Conservation (phyloP, 148 eudicot species). For the Dysphania ambrosioides region DNA sequence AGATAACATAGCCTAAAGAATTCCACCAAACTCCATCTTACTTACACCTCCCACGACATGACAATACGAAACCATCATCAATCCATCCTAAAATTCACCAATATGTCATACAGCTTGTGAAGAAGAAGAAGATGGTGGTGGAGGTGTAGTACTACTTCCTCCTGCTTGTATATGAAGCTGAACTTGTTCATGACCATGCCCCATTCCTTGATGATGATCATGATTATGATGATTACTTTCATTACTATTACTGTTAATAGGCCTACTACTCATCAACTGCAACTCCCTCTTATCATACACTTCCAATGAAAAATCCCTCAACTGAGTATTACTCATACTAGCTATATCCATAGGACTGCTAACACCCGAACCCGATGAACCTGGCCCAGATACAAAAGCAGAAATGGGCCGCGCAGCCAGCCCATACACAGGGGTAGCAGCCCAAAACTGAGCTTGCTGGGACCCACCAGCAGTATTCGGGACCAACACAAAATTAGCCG, state of each 20-base stretch:
- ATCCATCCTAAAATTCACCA: not conserved
- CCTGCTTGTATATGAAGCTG: conserved; percentile 20
- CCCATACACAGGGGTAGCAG: conserved; percentile 52
- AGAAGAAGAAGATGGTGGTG: conserved; percentile 15
- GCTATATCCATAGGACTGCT: not conserved
- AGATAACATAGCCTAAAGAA: too few species aligned
- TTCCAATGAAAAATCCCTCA: conserved; percentile 68
- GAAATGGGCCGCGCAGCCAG: conserved; percentile 44
- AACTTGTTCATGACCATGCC: conserved; percentile 9
- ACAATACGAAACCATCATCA: not conserved
- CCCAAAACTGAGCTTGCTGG: conserved; percentile 66
- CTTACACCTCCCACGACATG: conserved; percentile 21
- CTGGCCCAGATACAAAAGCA: conserved; percentile 19
- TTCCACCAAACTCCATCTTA: not conserved
- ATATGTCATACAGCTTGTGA: conserved; percentile 22
- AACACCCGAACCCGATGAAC: conserved; percentile 10
- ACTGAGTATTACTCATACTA: conserved; percentile 16
- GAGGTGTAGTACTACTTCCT: conserved; percentile 5
- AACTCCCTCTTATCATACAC: conserved; percentile 69
- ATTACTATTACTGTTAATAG: conserved; percentile 9
- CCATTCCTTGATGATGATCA: conserved; percentile 18
- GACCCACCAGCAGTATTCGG: conserved; percentile 27
- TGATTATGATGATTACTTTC: conserved; percentile 15
- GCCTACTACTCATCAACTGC: conserved; percentile 60
- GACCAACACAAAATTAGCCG: conserved; percentile 31